Evolutionary conservation across 1,139 yeast genomes (phyloP).

Genomic region (Blastobotrys elegans): DNA sequence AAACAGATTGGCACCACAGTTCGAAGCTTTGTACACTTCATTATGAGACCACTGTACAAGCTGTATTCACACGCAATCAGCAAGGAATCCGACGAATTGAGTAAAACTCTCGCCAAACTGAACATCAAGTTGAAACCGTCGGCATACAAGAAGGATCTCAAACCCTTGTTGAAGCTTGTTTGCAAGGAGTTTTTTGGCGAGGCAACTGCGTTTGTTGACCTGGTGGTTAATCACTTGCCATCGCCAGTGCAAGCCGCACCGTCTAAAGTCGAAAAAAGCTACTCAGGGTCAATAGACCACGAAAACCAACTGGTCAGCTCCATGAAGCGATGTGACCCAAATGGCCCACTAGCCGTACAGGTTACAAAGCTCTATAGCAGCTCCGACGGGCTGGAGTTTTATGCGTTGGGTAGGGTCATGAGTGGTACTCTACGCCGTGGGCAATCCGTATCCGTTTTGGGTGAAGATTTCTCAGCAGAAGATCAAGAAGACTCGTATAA

Average conservation of each 20-base stretch:
- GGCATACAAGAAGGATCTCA: constrained; percentile 46
- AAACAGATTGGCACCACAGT: constrained; percentile 26
- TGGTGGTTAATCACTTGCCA: constrained; percentile 37
- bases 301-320: constrained; percentile 22
- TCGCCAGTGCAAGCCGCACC: constrained; percentile 40
- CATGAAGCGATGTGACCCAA: constrained; percentile 33
- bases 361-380: constrained; percentile 58
- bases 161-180: constrained; percentile 51
- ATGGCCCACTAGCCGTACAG: constrained; percentile 50
- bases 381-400: constrained; percentile 42
- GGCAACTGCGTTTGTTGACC: constrained; percentile 51
- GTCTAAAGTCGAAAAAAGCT: constrained; percentile 18
- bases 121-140: constrained; percentile 30
- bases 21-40: constrained; percentile 62
- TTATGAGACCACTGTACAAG: constrained; percentile 79
- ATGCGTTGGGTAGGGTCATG: constrained; percentile 55
- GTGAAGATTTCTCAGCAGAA: constrained; percentile 49
- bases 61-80: constrained; percentile 59
- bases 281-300: constrained; percentile 14
- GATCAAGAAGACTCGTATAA: constrained; percentile 48
- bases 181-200: constrained; percentile 52
- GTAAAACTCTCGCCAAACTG: constrained; percentile 40
- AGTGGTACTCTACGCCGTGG: constrained; percentile 55
- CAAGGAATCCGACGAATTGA: constrained; percentile 43
- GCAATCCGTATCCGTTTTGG: constrained; percentile 49